Conservation (phyloP, 345 rosid genomes). For the Salix brachista region DNA sequence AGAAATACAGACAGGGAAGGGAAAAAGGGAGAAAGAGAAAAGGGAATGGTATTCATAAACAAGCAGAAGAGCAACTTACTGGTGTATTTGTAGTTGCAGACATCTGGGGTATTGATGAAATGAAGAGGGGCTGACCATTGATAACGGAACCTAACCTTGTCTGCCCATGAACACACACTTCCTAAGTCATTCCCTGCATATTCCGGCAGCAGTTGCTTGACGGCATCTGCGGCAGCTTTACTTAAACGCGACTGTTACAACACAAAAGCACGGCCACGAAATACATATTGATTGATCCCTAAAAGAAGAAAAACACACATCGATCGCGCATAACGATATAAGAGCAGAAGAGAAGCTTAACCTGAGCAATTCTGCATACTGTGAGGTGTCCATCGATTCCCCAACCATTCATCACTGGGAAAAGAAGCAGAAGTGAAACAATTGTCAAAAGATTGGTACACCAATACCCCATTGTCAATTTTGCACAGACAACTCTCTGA, state of each 20-base stretch:
- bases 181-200: constrained; percentile 56
- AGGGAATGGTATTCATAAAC: not conserved
- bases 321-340: not conserved
- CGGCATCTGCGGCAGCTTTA: constrained; percentile 48
- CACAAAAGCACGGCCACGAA: not conserved
- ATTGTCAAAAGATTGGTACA: constrained; percentile 5
- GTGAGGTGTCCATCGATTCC: constrained; percentile 69
- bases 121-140: constrained; percentile 77
- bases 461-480: constrained; percentile 2
- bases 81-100: constrained; percentile 51
- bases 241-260: constrained; percentile 50
- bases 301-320: not conserved
- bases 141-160: constrained; percentile 56
- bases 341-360: not conserved
- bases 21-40: no score
- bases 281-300: not conserved
- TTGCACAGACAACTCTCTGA: not conserved
- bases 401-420: constrained; percentile 44
- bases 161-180: constrained; percentile 74
- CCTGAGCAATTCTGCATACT: constrained; percentile 74
- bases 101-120: constrained; percentile 68
- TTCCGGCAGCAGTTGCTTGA: constrained; percentile 54
- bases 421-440: constrained; percentile 17
- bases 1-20: no score
- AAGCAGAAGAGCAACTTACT: constrained; percentile 31